These are phyloP conservation scores for Lactarius tabidus DNA, from an alignment of 768 basidiomycete species.

Conservation along the genomic window DNA sequence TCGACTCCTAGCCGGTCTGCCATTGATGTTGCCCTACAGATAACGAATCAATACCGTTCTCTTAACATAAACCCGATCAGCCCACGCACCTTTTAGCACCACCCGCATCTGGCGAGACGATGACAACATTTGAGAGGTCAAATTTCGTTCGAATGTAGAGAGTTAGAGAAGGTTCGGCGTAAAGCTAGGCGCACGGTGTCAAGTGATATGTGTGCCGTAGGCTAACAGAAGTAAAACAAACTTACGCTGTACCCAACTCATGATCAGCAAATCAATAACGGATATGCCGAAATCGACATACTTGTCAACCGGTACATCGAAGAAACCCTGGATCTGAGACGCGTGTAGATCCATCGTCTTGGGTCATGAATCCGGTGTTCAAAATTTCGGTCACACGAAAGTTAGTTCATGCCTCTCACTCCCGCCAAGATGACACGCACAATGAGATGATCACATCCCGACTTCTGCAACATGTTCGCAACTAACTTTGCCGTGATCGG, in stretches of 20 bases:
- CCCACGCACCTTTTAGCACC: constrained; percentile 84
- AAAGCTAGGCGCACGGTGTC: constrained; percentile 53
- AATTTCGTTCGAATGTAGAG: constrained; percentile 93
- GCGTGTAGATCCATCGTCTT: constrained; percentile 99
- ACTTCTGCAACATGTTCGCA: constrained; percentile 92
- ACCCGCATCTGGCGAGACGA: constrained; percentile 97
- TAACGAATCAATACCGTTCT: background rate
- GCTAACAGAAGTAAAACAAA: constrained; percentile 26
- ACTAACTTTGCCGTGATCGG: constrained; percentile 98
- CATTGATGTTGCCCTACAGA: constrained; percentile 85
- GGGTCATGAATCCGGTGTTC: constrained; percentile 48
- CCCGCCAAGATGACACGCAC: constrained; percentile 44
- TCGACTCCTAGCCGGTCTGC: constrained; percentile 95
- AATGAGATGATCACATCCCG: constrained; percentile 95
- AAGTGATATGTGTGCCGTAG: constrained; percentile 26
- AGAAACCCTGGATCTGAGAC: constrained; percentile 99
- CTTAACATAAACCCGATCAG: background rate
- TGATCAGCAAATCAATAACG: constrained; percentile 9
- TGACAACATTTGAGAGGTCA: constrained; percentile 78
- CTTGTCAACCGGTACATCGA: constrained; percentile 99
- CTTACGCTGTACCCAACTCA: constrained; percentile 43
- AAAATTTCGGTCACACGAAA: background rate
- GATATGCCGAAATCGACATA: constrained; percentile 41
- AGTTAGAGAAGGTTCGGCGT: constrained; percentile 92
- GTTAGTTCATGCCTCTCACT: background rate